These are phyloP conservation scores for Zelopaecilomyces penicillatus DNA, from an alignment of 2,329 filamentous ascomycete genomes.

Conservation along the genomic window DNA sequence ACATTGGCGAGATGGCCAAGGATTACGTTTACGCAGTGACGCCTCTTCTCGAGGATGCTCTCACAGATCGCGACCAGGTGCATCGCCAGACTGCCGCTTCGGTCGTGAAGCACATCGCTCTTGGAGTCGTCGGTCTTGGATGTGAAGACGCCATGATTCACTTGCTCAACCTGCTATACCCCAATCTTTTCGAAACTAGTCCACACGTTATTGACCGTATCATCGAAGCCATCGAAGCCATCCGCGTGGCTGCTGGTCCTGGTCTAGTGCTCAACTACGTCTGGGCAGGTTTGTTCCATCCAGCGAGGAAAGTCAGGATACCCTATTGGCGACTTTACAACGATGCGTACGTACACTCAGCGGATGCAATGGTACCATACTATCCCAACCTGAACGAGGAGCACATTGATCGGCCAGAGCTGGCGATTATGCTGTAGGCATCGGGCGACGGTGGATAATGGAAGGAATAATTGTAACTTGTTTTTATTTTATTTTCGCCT, in stretches of 20 bases:
- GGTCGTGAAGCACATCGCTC: conserved; percentile 94
- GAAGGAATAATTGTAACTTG: neutral
- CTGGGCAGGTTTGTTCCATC: conserved; percentile 96
- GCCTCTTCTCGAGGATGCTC: conserved; percentile 87
- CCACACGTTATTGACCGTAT: conserved; percentile 98
- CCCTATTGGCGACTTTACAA: conserved; percentile 98
- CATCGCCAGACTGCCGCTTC: conserved; percentile 94
- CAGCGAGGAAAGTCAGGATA: conserved; percentile 83
- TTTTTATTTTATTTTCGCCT: too few species aligned
- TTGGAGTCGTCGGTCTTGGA: conserved; percentile 93
- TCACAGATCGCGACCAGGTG: conserved; percentile 96
- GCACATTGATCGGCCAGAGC: conserved; percentile 66
- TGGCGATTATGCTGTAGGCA: conserved; percentile 69
- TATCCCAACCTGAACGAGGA: conserved; percentile 84
- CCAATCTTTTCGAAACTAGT: conserved; percentile 95
- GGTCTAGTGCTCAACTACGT: conserved; percentile 96
- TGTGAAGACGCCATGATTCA: conserved; percentile 99
- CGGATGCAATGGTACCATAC: conserved; percentile 93
- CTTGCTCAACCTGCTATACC: conserved; percentile 89
- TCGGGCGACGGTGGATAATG: neutral
- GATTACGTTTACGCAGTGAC: conserved; percentile 99
- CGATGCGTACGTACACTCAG: conserved; percentile 87
- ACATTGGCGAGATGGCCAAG: conserved; percentile 99
- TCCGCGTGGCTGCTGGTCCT: conserved; percentile 85
- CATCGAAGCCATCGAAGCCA: conserved; percentile 92